Evolutionary conservation across 176 grass and related monocot species (phyloP), one percentile per base, ranked within the genome.

Genomic region (Puya raimondii): DNA sequence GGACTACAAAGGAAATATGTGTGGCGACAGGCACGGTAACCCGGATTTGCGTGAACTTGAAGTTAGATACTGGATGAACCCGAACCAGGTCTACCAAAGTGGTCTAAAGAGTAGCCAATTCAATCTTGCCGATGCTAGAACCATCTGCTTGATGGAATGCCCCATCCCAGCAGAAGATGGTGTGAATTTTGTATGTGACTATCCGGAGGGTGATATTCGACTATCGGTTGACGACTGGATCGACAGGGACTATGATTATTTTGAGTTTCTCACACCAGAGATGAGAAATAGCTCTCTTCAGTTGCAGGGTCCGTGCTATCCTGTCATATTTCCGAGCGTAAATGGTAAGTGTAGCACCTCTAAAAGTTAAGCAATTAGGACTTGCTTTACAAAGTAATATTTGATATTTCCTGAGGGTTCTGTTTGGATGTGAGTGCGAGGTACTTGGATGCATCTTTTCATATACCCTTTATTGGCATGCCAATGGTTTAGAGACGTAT

Each of bases 101-200:
- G 89, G 87, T 22, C n/a, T 92, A 11, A 91, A 93, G 77, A 15
- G 48, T 51, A 86, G 87, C 80, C 85, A 83, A 53, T 26, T 90
- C 52, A 85, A 81, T 79, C 82, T 99, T 49, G 86, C 80, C 2
- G 84, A 99, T 74, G 89, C 94, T 13, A 99, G 87, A 68, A 69
- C 84, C 65, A 84, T 99, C 78, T 99, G 94, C 80, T 69, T 99
- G 50, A 99, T 99, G 94, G 94, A 99, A 67, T 99, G 94, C 27
- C 94, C 94, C 9, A 66, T 79, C 68, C 89, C 89, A 15, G 79
- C 80, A 1, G 78, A 74, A 18, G 94, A 99, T 53, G 89, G 75
- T 2, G 63, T 99, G 33, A 99, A 93, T 71, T 99, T 83, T 65
- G 71, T 99, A 14, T 99, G 94, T 71, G 94, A 99, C 72, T 99